Evolutionary conservation across 2,329 filamentous ascomycete genomes (phyloP).

Genomic region (Dactylellina leptospora): DNA sequence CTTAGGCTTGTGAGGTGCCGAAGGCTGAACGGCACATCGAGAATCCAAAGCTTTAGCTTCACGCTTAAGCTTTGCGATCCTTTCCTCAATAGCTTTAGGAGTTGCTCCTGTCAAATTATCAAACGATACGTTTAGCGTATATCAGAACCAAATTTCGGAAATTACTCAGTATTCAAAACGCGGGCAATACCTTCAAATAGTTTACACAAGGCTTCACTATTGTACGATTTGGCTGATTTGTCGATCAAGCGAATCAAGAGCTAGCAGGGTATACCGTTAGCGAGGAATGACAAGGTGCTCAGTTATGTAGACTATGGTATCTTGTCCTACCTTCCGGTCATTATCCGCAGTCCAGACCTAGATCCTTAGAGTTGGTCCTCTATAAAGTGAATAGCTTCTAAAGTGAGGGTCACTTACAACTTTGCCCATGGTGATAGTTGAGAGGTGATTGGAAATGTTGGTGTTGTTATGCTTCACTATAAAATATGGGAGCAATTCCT

Average conservation of each 20-base stretch:
- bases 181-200: conserved; percentile 54
- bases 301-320: background rate
- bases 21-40: conserved; percentile 43
- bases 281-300: background rate
- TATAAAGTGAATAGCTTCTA: too few relatives aligned
- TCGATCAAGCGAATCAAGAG: conserved; percentile 57
- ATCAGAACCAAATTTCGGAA: too few relatives aligned
- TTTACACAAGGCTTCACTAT: conserved; percentile 56
- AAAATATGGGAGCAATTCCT: too few relatives aligned
- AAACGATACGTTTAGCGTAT: too few relatives aligned
- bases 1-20: conserved; percentile 42
- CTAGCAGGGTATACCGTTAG: conserved; percentile 24
- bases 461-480: too few relatives aligned
- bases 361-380: background rate
- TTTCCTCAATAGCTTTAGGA: conserved; percentile 57
- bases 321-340: conserved; percentile 54
- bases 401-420: conserved; percentile 20
- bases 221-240: conserved; percentile 57
- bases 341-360: conserved; percentile 57
- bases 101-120: conserved; percentile 55
- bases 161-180: too few relatives aligned
- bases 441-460: background rate
- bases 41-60: conserved; percentile 57
- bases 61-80: conserved; percentile 57
- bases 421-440: conserved; percentile 43